Evolutionary conservation across 208 protist species (phyloP).

Genomic region (Crithidia mellificae): DNA sequence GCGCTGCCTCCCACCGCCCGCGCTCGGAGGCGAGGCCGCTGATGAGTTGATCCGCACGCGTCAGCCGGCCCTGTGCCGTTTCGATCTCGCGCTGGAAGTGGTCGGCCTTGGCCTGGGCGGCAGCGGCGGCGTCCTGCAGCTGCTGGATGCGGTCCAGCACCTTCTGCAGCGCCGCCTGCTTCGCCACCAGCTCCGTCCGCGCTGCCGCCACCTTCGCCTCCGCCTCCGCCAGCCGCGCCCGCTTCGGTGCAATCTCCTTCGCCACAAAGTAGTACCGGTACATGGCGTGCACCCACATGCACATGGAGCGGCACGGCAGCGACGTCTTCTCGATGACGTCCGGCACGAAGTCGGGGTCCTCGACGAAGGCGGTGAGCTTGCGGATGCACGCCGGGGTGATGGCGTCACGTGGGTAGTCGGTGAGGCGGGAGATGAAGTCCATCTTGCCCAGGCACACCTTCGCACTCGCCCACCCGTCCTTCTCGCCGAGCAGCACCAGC

Average conservation of each 20-base stretch:
- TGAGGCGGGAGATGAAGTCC: slow-evolving; percentile 89
- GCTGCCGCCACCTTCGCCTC: slow-evolving; percentile 82
- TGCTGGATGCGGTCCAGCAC: slow-evolving; percentile 75
- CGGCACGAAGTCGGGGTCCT: slow-evolving; percentile 91
- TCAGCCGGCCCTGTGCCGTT: slow-evolving; percentile 72
- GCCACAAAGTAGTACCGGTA: slow-evolving; percentile 93
- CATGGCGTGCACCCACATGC: slow-evolving; percentile 95
- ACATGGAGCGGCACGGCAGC: slow-evolving; percentile 92
- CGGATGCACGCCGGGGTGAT: slow-evolving; percentile 77
- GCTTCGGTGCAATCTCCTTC: slow-evolving; percentile 90
- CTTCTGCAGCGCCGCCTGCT: slow-evolving; percentile 69
- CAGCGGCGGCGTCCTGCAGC: slow-evolving; percentile 75
- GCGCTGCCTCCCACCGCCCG: slow-evolving; percentile 68
- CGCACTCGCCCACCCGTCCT: slow-evolving; percentile 91
- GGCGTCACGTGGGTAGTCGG: slow-evolving; percentile 90
- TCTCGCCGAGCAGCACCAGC: slow-evolving; percentile 90
- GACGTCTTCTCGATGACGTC: slow-evolving; percentile 93
- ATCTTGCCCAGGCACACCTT: slow-evolving; percentile 88
- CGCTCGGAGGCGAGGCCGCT: slow-evolving; percentile 83
- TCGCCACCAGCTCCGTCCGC: slow-evolving; percentile 49
- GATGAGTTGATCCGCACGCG: slow-evolving; percentile 88
- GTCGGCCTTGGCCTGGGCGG: slow-evolving; percentile 79
- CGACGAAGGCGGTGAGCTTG: slow-evolving; percentile 90
- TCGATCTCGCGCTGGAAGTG: slow-evolving; percentile 89
- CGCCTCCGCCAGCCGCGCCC: slow-evolving; percentile 67